Evolutionary conservation across 228 moss, liverwort and hornwort species (phyloP).

Genomic region (Sphagnum fallax): DNA sequence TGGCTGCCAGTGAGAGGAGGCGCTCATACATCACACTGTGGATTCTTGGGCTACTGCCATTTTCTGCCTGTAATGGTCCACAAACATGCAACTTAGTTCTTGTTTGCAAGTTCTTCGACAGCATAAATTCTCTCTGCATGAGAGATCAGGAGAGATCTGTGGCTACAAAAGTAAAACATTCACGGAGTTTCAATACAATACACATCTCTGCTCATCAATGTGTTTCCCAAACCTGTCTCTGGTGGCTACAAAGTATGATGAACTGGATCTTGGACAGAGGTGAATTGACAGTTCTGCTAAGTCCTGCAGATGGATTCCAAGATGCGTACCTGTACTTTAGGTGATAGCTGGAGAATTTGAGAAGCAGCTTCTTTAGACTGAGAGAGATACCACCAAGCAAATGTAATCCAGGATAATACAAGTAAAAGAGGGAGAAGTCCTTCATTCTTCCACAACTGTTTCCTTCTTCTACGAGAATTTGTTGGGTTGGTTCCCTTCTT

Average conservation of each 20-base stretch:
- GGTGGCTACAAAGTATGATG: no score
- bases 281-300: no score
- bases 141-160: background rate
- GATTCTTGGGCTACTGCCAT: conserved; percentile 8
- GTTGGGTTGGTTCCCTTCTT: conserved; percentile 11
- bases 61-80: background rate
- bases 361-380: conserved; percentile 1
- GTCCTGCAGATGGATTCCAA: no score
- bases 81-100: background rate
- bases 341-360: background rate
- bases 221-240: no score
- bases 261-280: no score
- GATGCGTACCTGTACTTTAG: background rate
- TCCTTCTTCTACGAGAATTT: conserved; percentile 18
- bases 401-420: conserved; percentile 28
- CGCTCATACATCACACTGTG: conserved; percentile 41
- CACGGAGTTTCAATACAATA: no score
- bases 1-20: conserved; percentile 72
- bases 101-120: background rate
- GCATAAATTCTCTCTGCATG: background rate
- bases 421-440: conserved; percentile 14
- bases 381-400: conserved; percentile 48
- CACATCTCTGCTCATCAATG: no score
- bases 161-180: background rate
- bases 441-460: conserved; percentile 10